Evolutionary conservation across 2,329 filamentous ascomycete species (phyloP), one percentile per base, ranked within the genome.

Genomic region (Helicocarpus griseus): DNA sequence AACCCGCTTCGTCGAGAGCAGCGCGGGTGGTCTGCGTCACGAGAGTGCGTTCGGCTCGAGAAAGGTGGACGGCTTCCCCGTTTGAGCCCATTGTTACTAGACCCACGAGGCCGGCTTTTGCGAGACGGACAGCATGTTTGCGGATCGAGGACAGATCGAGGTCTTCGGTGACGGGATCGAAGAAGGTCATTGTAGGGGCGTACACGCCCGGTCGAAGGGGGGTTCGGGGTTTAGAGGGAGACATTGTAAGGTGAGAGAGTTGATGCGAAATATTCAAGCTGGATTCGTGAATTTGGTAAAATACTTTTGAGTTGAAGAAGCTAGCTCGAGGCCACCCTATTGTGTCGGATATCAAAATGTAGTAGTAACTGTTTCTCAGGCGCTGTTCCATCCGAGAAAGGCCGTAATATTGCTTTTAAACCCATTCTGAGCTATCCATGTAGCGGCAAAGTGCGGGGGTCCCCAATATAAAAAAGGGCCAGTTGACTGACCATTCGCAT

Each of bases 171-270:
- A 83, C 79, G 6, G 85, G 77, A 70, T 90, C 75, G 75, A 94
- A 94, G 69, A 94, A 94, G 63, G 88, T 94, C 84, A 91, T 89
- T 54, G 86, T 91, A 24, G 89, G 89, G 54, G 86, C 86, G 69
- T 93, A 94, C 66, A 93, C 89, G 66, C 88, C 87, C 63, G 85
- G 84, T 41, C 86, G 85, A 51, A 94, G 79, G 57, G 83, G 77
- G n/a, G 74, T 77, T 54, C 68, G 69, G 54, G 70, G 33, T 61
- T 66, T 63, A 11, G 31, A 14, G 31, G 31, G n/a, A 11, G 31
- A 7, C 3, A 11, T 35, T 35, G 31, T 14, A 11, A 35, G 9
- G 31, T 35, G 31, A 7, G 31, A 11, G 31, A 35, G 31, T 35
- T n/a, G n/a, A n/a, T n/a, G n/a, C n/a, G n/a, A n/a, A n/a, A n/a